Percentiles rank a stretch among this genome's conserved stretches.
Conservation (phyloP, 768 basidiomycete genomes). For the Glaciozyma martinii region DNA sequence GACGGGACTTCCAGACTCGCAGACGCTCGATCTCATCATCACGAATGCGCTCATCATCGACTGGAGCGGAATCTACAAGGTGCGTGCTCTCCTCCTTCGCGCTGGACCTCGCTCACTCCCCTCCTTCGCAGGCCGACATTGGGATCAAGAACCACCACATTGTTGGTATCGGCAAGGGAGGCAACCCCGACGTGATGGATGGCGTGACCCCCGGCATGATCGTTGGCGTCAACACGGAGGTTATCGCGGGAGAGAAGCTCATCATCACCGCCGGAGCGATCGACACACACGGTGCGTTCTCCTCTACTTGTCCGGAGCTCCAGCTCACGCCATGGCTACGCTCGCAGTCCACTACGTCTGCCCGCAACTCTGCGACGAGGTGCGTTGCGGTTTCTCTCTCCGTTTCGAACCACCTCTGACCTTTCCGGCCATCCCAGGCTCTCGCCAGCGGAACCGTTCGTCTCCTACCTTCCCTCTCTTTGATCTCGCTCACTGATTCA, state of each 20-base stretch:
- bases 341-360: conserved; percentile 71
- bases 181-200: conserved; percentile 89
- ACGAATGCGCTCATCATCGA: conserved; percentile 92
- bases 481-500: not conserved
- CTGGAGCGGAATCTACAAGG: conserved; percentile 93
- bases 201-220: conserved; percentile 61
- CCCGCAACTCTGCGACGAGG: conserved; percentile 77
- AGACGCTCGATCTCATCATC: conserved; percentile 81
- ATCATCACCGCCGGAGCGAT: conserved; percentile 89
- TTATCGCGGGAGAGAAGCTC: conserved; percentile 88
- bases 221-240: conserved; percentile 86
- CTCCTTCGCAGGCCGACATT: conserved; percentile 67
- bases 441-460: conserved; percentile 24
- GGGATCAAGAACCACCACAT: conserved; percentile 68
- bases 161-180: conserved; percentile 87
- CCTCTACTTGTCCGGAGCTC: not conserved
- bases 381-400: conserved; percentile 40
- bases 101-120: not conserved
- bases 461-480: not conserved
- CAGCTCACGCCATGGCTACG: not conserved
- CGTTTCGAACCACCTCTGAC: not conserved
- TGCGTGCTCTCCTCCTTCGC: conserved; percentile 34
- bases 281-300: conserved; percentile 61
- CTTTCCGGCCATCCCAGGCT: conserved; percentile 1
- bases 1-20: conserved; percentile 56